Conservation (phyloP, 257 asterid species). For the Solanum sejunctum region DNA sequence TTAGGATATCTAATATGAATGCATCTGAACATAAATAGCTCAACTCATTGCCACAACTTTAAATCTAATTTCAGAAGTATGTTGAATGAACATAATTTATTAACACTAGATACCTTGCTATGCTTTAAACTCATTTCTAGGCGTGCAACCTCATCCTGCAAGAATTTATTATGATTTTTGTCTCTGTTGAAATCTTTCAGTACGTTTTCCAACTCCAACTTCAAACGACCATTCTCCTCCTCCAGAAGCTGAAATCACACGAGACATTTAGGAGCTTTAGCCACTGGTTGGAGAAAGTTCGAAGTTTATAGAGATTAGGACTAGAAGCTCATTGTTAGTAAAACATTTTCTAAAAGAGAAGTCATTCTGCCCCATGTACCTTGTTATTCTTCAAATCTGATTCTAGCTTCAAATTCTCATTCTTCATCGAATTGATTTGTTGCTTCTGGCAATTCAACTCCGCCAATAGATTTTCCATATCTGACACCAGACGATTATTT, state of each 20-base stretch:
- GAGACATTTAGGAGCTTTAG: background rate
- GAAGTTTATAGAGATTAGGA: background rate
- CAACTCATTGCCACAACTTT: background rate
- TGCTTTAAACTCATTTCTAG: constrained; percentile 40
- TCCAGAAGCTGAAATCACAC: constrained; percentile 37
- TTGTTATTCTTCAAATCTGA: constrained; percentile 20
- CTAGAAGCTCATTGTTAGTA: background rate
- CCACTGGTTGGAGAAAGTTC: background rate
- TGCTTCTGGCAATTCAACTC: constrained; percentile 35
- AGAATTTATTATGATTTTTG: constrained; percentile 36
- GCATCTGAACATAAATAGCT: background rate
- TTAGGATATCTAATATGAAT: background rate
- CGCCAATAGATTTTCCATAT: constrained; percentile 22
- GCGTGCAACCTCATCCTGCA: constrained; percentile 35
- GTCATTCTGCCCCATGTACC: constrained; percentile 13
- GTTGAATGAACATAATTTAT: background rate
- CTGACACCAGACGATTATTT: constrained; percentile 27
- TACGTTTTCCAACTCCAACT: constrained; percentile 36
- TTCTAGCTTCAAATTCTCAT: constrained; percentile 30
- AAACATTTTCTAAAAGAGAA: background rate
- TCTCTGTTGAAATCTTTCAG: constrained; percentile 33
- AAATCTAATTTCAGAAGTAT: background rate
- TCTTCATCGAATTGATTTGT: constrained; percentile 19
- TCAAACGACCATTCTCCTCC: constrained; percentile 44
- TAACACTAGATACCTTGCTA: constrained; percentile 32